Evolutionary conservation across 345 rosid genomes (phyloP).

Genomic region (Eucalyptus pauciflora): DNA sequence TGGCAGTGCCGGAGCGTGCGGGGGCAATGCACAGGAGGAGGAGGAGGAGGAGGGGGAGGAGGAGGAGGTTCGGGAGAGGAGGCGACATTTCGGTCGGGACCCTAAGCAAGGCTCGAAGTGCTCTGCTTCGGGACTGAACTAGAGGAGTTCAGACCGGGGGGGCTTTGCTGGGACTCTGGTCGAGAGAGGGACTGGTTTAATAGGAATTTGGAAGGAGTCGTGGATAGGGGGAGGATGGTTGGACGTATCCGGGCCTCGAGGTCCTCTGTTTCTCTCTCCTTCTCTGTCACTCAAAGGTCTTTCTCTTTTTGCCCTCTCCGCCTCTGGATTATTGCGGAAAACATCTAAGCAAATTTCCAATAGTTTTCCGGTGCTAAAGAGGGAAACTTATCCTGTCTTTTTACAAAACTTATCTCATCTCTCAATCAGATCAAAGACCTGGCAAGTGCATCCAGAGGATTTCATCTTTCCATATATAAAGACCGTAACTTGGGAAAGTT

Average conservation of each 20-base stretch:
- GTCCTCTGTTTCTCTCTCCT: neutral
- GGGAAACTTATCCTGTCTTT: too few relatives aligned
- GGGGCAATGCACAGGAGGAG: constrained; percentile 17
- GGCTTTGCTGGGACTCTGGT: neutral
- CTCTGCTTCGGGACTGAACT: neutral
- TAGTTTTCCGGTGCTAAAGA: neutral
- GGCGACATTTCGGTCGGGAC: neutral
- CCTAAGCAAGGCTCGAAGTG: neutral
- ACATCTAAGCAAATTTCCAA: neutral
- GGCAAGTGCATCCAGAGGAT: neutral
- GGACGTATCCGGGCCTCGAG: neutral
- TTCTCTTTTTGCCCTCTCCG: neutral
- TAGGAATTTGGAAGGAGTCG: neutral
- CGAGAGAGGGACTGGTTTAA: neutral
- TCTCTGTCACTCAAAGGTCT: neutral
- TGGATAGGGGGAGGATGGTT: neutral
- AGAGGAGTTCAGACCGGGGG: neutral
- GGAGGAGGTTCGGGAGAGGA: neutral
- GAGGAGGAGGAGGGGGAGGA: neutral
- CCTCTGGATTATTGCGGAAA: neutral
- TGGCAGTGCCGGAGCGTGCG: constrained; percentile 8
- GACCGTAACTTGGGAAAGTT: neutral
- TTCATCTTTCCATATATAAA: neutral
- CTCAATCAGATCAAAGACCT: too few relatives aligned
- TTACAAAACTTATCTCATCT: too few relatives aligned